phyloP scores from a whole-genome alignment of 1,284 basidiomycete species.

The Malassezia pachydermatis region DNA sequence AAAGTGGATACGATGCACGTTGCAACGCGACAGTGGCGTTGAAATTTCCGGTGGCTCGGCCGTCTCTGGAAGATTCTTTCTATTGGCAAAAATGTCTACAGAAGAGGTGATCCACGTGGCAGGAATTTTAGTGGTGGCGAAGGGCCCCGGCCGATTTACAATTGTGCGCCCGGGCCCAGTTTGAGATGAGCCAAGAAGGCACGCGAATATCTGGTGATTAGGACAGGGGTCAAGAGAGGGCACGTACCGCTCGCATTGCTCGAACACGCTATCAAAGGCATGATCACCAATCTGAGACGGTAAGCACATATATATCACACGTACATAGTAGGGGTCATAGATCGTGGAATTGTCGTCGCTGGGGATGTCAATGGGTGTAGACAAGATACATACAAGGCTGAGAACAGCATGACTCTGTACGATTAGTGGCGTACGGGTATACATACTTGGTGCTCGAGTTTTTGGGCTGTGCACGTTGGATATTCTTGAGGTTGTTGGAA shows the following conservation, averaged over 20 bases:
- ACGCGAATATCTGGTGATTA: constrained; percentile 17
- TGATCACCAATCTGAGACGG: constrained; percentile 9
- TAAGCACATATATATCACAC: neutral
- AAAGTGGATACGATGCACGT: neutral
- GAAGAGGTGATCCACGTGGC: constrained; percentile 7
- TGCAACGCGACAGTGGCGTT: neutral
- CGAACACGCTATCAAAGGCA: constrained; percentile 34
- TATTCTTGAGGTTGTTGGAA: constrained; percentile 48
- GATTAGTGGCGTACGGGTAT: neutral
- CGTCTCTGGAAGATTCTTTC: constrained; percentile 9
- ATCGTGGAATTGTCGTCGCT: constrained; percentile 20
- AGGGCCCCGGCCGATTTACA: neutral
- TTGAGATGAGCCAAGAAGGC: constrained; percentile 19
- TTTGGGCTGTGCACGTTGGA: constrained; percentile 44
- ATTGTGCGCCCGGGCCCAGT: constrained; percentile 4
- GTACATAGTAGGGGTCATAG: constrained; percentile 18
- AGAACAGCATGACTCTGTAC: constrained; percentile 10
- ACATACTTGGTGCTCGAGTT: constrained; percentile 25
- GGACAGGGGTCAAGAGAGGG: constrained; percentile 23
- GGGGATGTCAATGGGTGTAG: neutral
- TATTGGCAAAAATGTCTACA: neutral
- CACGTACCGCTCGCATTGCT: constrained; percentile 49
- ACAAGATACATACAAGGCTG: constrained; percentile 7
- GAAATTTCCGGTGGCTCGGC: neutral
- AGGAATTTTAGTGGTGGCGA: neutral